Conservation (phyloP, 2,329 filamentous ascomycete species). For the Aspergillus sp. region DNA sequence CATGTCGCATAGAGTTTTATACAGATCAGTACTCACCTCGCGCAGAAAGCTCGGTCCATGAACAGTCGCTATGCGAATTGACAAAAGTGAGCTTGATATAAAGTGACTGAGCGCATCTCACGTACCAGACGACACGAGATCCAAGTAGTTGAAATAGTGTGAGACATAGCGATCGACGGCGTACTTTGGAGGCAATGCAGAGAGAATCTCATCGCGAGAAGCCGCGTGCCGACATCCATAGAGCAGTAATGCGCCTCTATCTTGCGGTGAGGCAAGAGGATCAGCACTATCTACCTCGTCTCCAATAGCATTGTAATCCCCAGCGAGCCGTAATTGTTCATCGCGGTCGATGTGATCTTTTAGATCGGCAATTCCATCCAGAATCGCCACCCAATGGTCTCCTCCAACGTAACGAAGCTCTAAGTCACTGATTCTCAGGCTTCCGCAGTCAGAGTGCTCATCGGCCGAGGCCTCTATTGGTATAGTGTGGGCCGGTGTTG, state of each 20-base stretch:
- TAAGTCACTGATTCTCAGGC: constrained; percentile 25
- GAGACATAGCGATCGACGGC: constrained; percentile 33
- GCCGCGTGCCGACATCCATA: constrained; percentile 19
- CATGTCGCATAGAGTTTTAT: neutral
- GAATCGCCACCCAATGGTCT: constrained; percentile 36
- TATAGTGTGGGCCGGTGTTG: neutral
- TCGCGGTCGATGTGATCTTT: constrained; percentile 31
- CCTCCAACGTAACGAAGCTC: constrained; percentile 30
- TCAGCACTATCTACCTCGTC: neutral
- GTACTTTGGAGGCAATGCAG: constrained; percentile 27
- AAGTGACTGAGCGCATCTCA: neutral
- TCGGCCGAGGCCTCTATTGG: neutral
- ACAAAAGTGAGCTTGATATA: neutral
- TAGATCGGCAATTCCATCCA: constrained; percentile 31
- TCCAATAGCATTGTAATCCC: neutral
- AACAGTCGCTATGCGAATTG: constrained; percentile 20
- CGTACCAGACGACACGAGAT: constrained; percentile 25
- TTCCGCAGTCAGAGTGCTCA: constrained; percentile 26
- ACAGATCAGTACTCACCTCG: constrained; percentile 28
- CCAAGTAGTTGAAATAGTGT: constrained; percentile 33
- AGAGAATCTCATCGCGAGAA: constrained; percentile 27
- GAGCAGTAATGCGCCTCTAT: constrained; percentile 17
- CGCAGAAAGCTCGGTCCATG: constrained; percentile 37
- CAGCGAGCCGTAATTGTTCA: constrained; percentile 22
- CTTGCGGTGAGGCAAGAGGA: neutral